Percentiles rank a stretch among this genome's conserved stretches.
Evolutionary conservation across 768 basidiomycete species (phyloP).

Genomic region (Suillus subalutaceus): DNA sequence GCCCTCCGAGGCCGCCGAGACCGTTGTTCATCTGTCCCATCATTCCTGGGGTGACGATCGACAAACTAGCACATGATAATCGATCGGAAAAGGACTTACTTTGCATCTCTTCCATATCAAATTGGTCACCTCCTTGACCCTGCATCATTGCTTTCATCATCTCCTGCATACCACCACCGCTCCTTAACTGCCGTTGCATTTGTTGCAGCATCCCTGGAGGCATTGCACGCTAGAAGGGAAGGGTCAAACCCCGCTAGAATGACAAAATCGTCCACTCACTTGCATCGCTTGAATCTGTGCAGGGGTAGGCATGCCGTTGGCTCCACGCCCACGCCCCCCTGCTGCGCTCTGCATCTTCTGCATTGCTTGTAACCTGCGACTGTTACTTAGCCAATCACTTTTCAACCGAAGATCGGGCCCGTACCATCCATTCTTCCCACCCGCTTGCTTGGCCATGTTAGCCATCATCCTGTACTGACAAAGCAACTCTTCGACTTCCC

Average conservation of each 20-base stretch:
- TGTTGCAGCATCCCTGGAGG: conserved; percentile 96
- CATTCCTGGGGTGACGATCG: conserved; percentile 57
- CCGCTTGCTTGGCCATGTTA: conserved; percentile 97
- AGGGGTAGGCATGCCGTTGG: conserved; percentile 87
- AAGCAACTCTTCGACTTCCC: conserved; percentile 97
- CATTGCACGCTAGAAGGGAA: conserved; percentile 70
- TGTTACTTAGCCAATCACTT: conserved; percentile 13
- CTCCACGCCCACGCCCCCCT: conserved; percentile 84
- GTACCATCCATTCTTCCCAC: conserved; percentile 94
- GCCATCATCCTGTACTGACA: conserved; percentile 99
- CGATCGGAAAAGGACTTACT: conserved; percentile 42
- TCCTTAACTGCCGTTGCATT: conserved; percentile 80
- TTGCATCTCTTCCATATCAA: conserved; percentile 96
- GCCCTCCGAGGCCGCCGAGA: conserved; percentile 50
- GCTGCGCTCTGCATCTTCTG: conserved; percentile 92
- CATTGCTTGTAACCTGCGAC: conserved; percentile 75
- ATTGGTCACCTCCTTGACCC: conserved; percentile 85
- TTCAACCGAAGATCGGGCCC: conserved; percentile 27
- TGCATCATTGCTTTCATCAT: conserved; percentile 99
- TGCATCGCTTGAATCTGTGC: conserved; percentile 95
- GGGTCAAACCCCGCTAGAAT: conserved; percentile 10
- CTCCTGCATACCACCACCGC: conserved; percentile 91
- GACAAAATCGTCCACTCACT: conserved; percentile 45
- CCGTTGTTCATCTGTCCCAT: conserved; percentile 85
- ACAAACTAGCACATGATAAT: conserved; percentile 12